A percentile compares a stretch with the other conserved stretches of the same genome.
Conservation (phyloP, 306 rosid species). For the Vachellia collinsii region DNA sequence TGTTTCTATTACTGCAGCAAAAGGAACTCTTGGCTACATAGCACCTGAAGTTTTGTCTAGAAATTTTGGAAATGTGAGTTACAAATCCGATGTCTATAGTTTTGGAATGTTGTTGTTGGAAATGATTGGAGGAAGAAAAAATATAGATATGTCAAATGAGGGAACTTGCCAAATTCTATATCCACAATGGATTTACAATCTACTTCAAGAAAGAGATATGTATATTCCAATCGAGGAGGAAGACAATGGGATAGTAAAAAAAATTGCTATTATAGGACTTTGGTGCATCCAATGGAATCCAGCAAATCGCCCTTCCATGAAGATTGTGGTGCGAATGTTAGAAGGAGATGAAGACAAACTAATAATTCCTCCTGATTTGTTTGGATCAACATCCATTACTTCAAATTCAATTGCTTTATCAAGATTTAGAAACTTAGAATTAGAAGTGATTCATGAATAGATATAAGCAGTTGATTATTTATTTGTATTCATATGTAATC, state of each 20-base stretch:
- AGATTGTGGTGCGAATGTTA: slow-evolving; percentile 34
- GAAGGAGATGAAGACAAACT: slow-evolving; percentile 24
- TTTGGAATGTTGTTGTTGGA: slow-evolving; percentile 40
- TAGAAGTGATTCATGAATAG: slow-evolving; percentile 29
- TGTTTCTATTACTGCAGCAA: slow-evolving; percentile 44
- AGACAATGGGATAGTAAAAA: slow-evolving; percentile 29
- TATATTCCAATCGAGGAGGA: slow-evolving; percentile 23
- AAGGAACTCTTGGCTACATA: slow-evolving; percentile 55
- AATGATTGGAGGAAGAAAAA: slow-evolving; percentile 41
- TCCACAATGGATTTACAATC: slow-evolving; percentile 35
- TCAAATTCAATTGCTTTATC: neutral
- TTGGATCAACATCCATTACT: neutral
- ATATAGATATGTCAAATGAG: neutral
- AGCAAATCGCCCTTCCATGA: slow-evolving; percentile 41
- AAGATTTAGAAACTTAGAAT: neutral
- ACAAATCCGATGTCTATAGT: slow-evolving; percentile 44
- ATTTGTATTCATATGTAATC: neutral
- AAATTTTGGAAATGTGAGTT: slow-evolving; percentile 43
- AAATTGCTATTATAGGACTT: slow-evolving; percentile 37
- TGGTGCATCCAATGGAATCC: slow-evolving; percentile 43
- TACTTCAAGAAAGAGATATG: slow-evolving; percentile 17
- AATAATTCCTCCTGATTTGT: slow-evolving; percentile 28
- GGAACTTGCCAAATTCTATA: slow-evolving; percentile 21
- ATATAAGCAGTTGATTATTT: neutral
- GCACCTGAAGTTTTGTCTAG: slow-evolving; percentile 51